Percentiles rank a stretch among this genome's conserved stretches.
phyloP scores from a whole-genome alignment of 2,329 filamentous ascomycete genomes.

The Aureobasidium pullulans region DNA sequence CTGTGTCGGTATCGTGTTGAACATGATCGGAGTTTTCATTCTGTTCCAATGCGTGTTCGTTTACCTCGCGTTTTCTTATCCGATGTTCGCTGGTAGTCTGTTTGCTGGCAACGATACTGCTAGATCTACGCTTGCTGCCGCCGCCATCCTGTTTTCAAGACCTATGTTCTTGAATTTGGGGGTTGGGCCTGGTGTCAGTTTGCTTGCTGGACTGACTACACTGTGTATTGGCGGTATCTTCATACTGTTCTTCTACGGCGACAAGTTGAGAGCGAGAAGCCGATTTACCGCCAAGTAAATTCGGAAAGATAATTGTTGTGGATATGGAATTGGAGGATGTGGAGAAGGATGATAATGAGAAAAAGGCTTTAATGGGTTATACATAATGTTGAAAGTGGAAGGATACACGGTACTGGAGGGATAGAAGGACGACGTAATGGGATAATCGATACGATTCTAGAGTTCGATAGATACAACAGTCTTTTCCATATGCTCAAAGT shows the following conservation, averaged over 20 bases:
- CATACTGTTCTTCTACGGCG: constrained; percentile 52
- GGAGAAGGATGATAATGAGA: too few species aligned
- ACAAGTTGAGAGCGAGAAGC: constrained; percentile 36
- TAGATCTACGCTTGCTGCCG: constrained; percentile 51
- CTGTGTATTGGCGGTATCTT: constrained; percentile 39
- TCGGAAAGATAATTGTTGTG: too few species aligned
- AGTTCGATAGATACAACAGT: too few species aligned
- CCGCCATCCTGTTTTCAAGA: constrained; percentile 51
- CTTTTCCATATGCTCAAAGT: too few species aligned
- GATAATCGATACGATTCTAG: too few species aligned
- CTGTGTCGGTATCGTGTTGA: constrained; percentile 36
- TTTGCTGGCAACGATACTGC: constrained; percentile 56
- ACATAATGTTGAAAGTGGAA: too few species aligned
- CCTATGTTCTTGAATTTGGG: constrained; percentile 54
- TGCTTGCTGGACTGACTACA: constrained; percentile 44
- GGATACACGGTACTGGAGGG: too few species aligned
- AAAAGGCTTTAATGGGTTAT: too few species aligned
- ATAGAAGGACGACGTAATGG: too few species aligned
- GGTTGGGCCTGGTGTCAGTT: constrained; percentile 47
- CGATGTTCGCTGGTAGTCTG: constrained; percentile 45
- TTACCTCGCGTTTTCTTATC: constrained; percentile 32
- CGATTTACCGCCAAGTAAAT: constrained; percentile 17
- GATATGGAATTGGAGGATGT: too few species aligned
- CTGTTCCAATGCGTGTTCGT: constrained; percentile 36
- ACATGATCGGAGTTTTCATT: constrained; percentile 31